Evolutionary conservation across 1,284 basidiomycete genomes (phyloP).

Genomic region (Albatrellus sp.): DNA sequence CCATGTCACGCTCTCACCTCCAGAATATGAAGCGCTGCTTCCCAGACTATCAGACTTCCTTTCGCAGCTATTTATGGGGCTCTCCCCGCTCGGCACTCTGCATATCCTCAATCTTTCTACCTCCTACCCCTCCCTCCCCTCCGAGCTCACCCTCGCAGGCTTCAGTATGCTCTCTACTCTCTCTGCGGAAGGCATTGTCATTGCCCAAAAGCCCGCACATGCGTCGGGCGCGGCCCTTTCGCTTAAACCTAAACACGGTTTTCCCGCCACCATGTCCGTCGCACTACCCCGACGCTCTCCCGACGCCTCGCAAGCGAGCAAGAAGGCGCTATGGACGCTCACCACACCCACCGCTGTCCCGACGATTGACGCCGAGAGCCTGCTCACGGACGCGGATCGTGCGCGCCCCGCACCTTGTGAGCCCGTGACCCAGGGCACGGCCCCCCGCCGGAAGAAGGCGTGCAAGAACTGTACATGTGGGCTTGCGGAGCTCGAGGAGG

Average conservation of each 20-base stretch:
- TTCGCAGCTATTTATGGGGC: slow-evolving; percentile 40
- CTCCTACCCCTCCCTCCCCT: slow-evolving; percentile 28
- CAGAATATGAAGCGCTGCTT: slow-evolving; percentile 48
- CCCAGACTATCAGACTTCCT: slow-evolving; percentile 44
- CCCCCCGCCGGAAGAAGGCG: slow-evolving; percentile 68
- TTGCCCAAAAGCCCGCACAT: slow-evolving; percentile 56
- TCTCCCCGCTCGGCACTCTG: slow-evolving; percentile 55
- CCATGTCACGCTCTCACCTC: slow-evolving; percentile 44
- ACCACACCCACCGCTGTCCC: slow-evolving; percentile 43
- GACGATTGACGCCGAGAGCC: slow-evolving; percentile 64
- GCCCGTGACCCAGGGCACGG: slow-evolving; percentile 33
- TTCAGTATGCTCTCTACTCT: slow-evolving; percentile 41
- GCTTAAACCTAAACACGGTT: slow-evolving; percentile 19
- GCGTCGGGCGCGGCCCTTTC: slow-evolving; percentile 22
- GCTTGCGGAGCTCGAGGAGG: slow-evolving; percentile 81
- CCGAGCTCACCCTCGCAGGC: slow-evolving; percentile 49
- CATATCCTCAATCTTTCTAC: slow-evolving; percentile 41
- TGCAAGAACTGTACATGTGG: slow-evolving; percentile 95
- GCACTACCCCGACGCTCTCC: slow-evolving; percentile 29
- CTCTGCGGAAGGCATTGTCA: slow-evolving; percentile 28
- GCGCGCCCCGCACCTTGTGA: slow-evolving; percentile 60
- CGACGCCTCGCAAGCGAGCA: slow-evolving; percentile 49
- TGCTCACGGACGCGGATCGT: slow-evolving; percentile 66
- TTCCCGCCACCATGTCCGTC: slow-evolving; percentile 8
- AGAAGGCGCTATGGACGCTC: slow-evolving; percentile 72